Base-by-base conservation (phyloP, 2,329 filamentous ascomycete genomes). In the Diplocarpon mali region DNA sequence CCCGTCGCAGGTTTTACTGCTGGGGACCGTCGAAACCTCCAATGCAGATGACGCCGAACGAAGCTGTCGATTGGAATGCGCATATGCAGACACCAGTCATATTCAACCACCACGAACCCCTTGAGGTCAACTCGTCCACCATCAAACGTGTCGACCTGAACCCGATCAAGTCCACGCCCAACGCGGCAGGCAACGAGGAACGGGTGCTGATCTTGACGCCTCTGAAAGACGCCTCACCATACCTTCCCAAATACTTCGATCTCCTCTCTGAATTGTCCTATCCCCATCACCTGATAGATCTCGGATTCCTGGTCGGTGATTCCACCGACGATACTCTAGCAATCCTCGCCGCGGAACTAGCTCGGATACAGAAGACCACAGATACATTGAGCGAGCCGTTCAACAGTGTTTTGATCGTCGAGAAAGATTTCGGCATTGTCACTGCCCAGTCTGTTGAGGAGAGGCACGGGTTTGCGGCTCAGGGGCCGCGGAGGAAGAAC, bases 21-120 rank as follows among this genome's bases (percentile, higher is more conserved):
- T 96, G 88, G 76, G 92, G 92, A 11, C 90, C 92, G 12, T 78
- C 83, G 17, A 95, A 93, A 70, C 78, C 92, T n/a, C 92, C 92
- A 42, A 93, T 94, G 80, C 80, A 92, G 53, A 95, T 98, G 87
- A 78, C 84, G 35, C 70, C 83, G 45, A 95, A 95, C 63, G 92
- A 98, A 63, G 83, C 90, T 64, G 81, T 81, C 50, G 76, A 86
- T 53, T 98, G 92, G 92, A 83, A 85, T 55, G 80, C 79, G 46
- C 89, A 95, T 62, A 71, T 92, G 51, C 81, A 89, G 57, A 96
- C 92, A 3, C 92, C 92, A 40, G 88, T 98, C 56, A 77, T 95
- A 54, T 95, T 94, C 73, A 98, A 98, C 69, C 85, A 90, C 66
- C 92, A 96, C 66, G 80, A 83, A 52, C 83, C 92, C 30, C 73